Conservation (phyloP, 495 filamentous ascomycete species). For the Cudoniella acicularis region DNA sequence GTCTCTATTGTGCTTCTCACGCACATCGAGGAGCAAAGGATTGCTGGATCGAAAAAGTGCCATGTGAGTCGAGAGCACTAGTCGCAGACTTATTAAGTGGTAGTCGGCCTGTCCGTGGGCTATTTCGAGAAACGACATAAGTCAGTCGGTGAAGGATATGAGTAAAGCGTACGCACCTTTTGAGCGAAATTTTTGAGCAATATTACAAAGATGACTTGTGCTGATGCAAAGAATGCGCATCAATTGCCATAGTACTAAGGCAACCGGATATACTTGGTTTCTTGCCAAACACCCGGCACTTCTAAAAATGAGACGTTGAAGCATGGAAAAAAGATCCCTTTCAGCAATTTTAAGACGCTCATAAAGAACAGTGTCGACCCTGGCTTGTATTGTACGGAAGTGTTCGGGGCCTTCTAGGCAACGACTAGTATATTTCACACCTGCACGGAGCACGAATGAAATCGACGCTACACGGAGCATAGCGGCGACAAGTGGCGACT, state of each 20-base stretch:
- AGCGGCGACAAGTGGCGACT: constrained; percentile 13
- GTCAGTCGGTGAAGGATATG: neutral
- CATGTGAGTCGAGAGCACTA: constrained; percentile 16
- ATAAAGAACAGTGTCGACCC: constrained; percentile 17
- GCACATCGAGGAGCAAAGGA: constrained; percentile 16
- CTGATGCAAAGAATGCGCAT: constrained; percentile 9
- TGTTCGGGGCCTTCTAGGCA: neutral
- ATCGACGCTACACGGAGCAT: constrained; percentile 17
- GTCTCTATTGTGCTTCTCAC: constrained; percentile 12
- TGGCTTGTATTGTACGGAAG: constrained; percentile 15
- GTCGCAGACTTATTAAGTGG: constrained; percentile 7
- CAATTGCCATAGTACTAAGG: constrained; percentile 15
- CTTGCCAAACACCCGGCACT: constrained; percentile 8
- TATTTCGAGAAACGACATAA: neutral
- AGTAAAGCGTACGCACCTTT: neutral
- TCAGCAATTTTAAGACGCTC: constrained; percentile 16
- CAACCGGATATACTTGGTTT: constrained; percentile 16
- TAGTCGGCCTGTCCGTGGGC: constrained; percentile 7
- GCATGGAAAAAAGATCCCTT: constrained; percentile 10
- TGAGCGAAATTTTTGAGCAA: constrained; percentile 4
- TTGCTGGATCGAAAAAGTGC: constrained; percentile 17
- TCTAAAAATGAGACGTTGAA: constrained; percentile 15
- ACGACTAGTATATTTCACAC: constrained; percentile 7
- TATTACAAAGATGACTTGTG: constrained; percentile 11
- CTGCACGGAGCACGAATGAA: constrained; percentile 18